phyloP scores from a whole-genome alignment of 257 asterid genomes.

The Solanum neorickii region DNA sequence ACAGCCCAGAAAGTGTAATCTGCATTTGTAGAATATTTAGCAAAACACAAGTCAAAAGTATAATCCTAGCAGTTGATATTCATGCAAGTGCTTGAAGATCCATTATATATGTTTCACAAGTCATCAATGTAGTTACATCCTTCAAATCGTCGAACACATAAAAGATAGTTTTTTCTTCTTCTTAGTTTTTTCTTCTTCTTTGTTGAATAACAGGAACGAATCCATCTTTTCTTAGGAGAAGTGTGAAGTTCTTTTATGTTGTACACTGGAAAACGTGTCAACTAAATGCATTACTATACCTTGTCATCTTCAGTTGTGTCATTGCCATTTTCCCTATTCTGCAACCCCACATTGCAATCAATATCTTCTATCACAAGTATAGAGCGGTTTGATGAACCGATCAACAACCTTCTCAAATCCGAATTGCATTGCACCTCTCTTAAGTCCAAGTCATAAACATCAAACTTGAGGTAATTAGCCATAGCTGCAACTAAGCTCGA shows the following conservation, averaged over 20 bases:
- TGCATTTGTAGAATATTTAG: constrained; percentile 1
- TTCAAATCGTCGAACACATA: neutral
- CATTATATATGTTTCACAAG: neutral
- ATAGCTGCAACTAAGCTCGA: constrained; percentile 85
- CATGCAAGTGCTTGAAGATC: neutral
- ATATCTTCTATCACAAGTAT: constrained; percentile 75
- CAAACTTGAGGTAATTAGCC: constrained; percentile 71
- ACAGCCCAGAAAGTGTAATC: constrained; percentile 65
- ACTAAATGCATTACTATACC: constrained; percentile 4
- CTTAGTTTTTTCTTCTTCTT: too few species aligned
- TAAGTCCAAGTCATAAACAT: constrained; percentile 69
- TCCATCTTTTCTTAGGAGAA: too few species aligned
- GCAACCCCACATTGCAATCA: constrained; percentile 57
- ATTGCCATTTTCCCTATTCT: constrained; percentile 30
- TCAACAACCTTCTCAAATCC: constrained; percentile 67
- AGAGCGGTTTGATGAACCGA: constrained; percentile 53
- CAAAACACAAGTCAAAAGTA: neutral
- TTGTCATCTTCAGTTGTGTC: constrained; percentile 47
- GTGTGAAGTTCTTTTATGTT: too few species aligned
- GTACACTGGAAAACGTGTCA: too few species aligned
- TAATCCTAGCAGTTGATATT: neutral
- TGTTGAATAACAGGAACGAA: too few species aligned
- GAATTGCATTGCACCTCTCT: constrained; percentile 73
- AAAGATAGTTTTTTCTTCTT: neutral
- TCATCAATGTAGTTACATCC: neutral